Base-by-base conservation (phyloP, 2,329 filamentous ascomycete genomes). In the Juglanconis oblonga region DNA sequence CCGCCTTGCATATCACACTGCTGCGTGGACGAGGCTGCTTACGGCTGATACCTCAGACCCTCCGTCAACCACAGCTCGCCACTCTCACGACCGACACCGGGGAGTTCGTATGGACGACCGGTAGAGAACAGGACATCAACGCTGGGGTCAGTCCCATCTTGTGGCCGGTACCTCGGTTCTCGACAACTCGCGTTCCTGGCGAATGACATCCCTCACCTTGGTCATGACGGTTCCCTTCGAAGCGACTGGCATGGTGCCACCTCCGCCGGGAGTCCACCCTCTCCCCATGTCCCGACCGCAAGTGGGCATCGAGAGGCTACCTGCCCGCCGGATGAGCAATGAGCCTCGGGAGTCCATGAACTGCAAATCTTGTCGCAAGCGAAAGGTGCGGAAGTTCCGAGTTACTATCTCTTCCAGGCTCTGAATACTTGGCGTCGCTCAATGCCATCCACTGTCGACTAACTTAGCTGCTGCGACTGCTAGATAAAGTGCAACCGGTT, bases 401-500 rank as follows among this genome's bases (percentile, higher is more conserved):
- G 29, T 11, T 24, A 24, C 8, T 49, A 38, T 31, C 24, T n/a
- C 42, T 47, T 10, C 17, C 14, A 17, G 24, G 44, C 17, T 47
- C 17, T 29, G 17, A 17, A 47, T 8, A 11, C 29, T 51, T 32
- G 11, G 3, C 5, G 6, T 51, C 48, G 4, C 35, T 24, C 47
- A 7, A 11, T 13, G 36, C 8, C 36, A 40, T n/a, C 1, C 35
- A 38, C 48, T 17, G 32, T 35, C 33, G n/a, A 54, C 50, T 62
- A 62, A 48, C 55, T 63, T 57, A 56, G 59, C 35, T 17, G 53
- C 17, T 17, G 53, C 17, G 29, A 57, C 62, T 14, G 48, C 40
- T 69, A 96, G 91, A 96, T 96, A 77, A 96, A 96, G 78, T 96
- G 92, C 78, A 96, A 95, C 74, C 86, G 92, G 59, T 78, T 93